Evolutionary conservation across 345 rosid genomes (phyloP).

Genomic region (Gossypium sturtianum): DNA sequence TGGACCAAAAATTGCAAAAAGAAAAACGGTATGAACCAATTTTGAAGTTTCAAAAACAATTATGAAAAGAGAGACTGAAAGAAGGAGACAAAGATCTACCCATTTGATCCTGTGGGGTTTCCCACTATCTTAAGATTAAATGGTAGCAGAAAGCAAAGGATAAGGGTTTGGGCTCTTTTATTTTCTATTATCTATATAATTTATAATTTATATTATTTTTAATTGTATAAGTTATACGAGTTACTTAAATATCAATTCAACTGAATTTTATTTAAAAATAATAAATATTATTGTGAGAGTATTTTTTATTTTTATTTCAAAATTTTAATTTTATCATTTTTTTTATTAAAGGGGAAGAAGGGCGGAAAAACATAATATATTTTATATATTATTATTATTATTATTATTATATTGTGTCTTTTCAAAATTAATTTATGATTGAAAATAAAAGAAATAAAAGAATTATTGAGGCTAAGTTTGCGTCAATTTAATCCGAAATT

Average conservation of each 20-base stretch:
- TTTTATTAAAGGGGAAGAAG: no score
- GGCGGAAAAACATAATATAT: no score
- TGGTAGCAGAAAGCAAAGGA: not conserved
- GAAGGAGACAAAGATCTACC: constrained; percentile 12
- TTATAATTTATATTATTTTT: not conserved
- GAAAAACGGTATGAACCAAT: not conserved
- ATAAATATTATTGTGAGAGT: no score
- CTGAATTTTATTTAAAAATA: no score
- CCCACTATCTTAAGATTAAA: not conserved
- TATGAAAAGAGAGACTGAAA: not conserved
- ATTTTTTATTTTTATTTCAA: no score
- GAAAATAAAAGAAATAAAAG: not conserved
- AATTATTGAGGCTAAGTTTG: not conserved
- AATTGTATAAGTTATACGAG: rapidly evolving
- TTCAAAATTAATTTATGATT: not conserved
- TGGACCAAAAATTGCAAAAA: no score
- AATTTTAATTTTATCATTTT: no score
- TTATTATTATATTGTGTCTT: not conserved
- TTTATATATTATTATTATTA: no score
- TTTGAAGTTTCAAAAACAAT: not conserved
- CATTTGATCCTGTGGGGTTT: constrained; percentile 7
- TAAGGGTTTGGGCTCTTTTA: not conserved
- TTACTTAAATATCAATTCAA: no score
- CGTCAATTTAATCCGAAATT: not conserved
- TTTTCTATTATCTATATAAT: not conserved